Percentiles rank a stretch among this genome's conserved stretches.
Evolutionary conservation across 176 grass and related monocot genomes (phyloP).

Genomic region (Dendrocalamus sinicus): DNA sequence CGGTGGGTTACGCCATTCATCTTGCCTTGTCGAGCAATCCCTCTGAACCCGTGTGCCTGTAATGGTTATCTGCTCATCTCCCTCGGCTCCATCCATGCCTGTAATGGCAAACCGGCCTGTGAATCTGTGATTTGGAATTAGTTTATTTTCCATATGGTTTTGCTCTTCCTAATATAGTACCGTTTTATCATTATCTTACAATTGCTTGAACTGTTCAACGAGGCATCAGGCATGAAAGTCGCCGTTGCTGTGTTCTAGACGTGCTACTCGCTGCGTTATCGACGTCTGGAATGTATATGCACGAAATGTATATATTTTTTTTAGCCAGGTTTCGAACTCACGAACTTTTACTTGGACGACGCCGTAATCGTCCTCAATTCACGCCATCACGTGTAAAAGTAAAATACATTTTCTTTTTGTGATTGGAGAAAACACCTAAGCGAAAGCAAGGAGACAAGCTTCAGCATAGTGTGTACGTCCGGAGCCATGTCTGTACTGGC

Average conservation of each 20-base stretch:
- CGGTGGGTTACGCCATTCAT: slow-evolving; percentile 53
- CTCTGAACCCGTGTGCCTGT: slow-evolving; percentile 9
- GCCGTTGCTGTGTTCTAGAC: slow-evolving; percentile 2
- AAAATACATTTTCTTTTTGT: too few relatives aligned
- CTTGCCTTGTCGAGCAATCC: slow-evolving; percentile 36
- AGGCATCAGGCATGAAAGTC: slow-evolving; percentile 31
- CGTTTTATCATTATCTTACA: slow-evolving; percentile 23
- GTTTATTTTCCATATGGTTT: background rate
- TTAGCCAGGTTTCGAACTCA: background rate
- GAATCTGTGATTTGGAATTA: background rate
- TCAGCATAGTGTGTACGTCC: background rate
- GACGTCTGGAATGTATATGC: background rate
- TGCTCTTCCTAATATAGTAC: background rate
- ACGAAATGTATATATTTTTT: background rate
- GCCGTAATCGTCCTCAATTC: too few relatives aligned
- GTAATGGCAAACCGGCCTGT: background rate
- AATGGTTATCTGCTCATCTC: slow-evolving; percentile 46
- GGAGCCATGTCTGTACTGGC: background rate
- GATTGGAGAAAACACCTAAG: too few relatives aligned
- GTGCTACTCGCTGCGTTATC: background rate
- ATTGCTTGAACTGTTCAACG: slow-evolving; percentile 36
- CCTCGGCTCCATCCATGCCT: background rate
- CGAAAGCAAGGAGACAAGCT: background rate
- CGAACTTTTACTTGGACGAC: background rate
- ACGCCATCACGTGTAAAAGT: too few relatives aligned